Conservation (phyloP, 2,329 filamentous ascomycete genomes). For the Orbilia javanica region DNA sequence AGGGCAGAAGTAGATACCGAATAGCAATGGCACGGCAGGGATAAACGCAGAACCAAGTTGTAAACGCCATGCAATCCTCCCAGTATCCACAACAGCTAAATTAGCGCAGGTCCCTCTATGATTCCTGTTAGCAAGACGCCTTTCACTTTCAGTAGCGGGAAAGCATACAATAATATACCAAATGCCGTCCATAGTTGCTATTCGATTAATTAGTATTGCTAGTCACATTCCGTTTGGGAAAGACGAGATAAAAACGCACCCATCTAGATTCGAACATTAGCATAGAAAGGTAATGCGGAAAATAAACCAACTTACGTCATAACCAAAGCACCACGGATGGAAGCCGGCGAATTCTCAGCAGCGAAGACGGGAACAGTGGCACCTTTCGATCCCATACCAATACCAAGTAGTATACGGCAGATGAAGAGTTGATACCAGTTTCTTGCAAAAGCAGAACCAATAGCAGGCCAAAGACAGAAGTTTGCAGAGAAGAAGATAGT, state of each 20-base stretch:
- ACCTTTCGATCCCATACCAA: conserved; percentile 74
- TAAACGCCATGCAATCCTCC: conserved; percentile 74
- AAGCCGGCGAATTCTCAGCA: conserved; percentile 71
- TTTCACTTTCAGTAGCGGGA: not conserved
- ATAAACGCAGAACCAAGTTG: conserved; percentile 76
- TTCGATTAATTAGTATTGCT: not conserved
- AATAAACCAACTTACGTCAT: conserved; percentile 67
- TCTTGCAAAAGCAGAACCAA: conserved; percentile 75
- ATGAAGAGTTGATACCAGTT: conserved; percentile 72
- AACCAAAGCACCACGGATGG: conserved; percentile 71
- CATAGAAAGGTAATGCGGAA: conserved; percentile 63
- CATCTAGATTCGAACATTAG: conserved; percentile 43
- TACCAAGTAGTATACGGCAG: conserved; percentile 70
- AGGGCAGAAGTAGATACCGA: conserved; percentile 73
- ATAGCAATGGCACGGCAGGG: conserved; percentile 73
- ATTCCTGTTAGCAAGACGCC: not conserved
- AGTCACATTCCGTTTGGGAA: not conserved
- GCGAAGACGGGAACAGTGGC: conserved; percentile 72
- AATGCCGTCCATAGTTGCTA: conserved; percentile 70
- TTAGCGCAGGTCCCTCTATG: conserved; percentile 72
- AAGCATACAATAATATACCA: conserved; percentile 73
- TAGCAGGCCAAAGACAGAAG: conserved; percentile 76
- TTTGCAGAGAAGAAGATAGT: conserved; percentile 75
- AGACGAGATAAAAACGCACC: conserved; percentile 32
- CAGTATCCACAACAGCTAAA: conserved; percentile 74